Base-by-base conservation (phyloP, 495 filamentous ascomycete genomes). In the Immersiella caudata region DNA sequence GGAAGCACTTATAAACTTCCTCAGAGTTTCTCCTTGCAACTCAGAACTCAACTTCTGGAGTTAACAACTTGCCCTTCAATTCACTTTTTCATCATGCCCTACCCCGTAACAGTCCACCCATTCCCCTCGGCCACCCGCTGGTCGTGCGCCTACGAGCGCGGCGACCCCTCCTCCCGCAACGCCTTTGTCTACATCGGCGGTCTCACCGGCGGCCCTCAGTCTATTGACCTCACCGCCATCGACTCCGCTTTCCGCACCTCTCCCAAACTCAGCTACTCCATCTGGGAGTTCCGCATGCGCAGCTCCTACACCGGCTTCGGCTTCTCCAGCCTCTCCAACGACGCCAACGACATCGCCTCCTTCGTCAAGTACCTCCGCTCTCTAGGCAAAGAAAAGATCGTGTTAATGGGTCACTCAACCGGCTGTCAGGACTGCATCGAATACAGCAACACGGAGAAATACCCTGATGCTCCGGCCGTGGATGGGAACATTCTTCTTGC, bases 401-500 rank as follows among this genome's bases (percentile, higher is more conserved):
- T 63, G 1, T 18, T 63, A 9, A 63, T 63, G 72, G 71, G 95
- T 11, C 93, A 96, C 69, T 93, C 90, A 3, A 87, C 83, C 12
- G 95, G 95, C 1, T 93, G 91, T 67, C 95, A 84, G 80, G 93
- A 96, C 73, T 87, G 91, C 35, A 84, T 97, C 76, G 87, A 91
- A 64, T 96, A 95, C 25, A 61, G 25, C 72, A 78, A 76, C 12
- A 66, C 76, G 58, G 67, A 74, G n/a, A 66, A 69, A 52, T 63
- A 75, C 16, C 16, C 40, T 4, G 77, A 79, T n/a, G 82, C 18
- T 36, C 25, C 25, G 82, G 1, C 68, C 0, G 82, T 97, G 25
- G 88, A 96, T 62, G 94, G 92, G 55, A 89, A 87, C 36, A 90
- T 98, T 46, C 79, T 97, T 60, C 94, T 97, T 74, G 94, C 90